Base-by-base conservation (phyloP, 129 eudicot genomes). In the Cynara cardunculus region DNA sequence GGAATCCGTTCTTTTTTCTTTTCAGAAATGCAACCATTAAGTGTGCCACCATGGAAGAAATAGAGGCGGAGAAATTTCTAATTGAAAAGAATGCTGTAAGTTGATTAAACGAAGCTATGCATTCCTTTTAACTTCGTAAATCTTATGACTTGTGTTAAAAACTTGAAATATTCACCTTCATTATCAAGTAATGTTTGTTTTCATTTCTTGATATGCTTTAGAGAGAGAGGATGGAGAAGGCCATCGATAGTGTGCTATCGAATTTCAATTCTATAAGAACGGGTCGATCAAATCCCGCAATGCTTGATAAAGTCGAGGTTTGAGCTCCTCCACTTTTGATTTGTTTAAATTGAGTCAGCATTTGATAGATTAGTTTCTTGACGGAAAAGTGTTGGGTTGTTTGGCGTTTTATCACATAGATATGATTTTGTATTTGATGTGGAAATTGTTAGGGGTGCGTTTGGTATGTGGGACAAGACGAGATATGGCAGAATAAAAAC, bases 181-280 rank as follows among this genome's bases (percentile, higher is more conserved):
- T 44, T 34, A 44, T n/a, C 72, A 4, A 26, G n/a, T n/a, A n/a
- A 27, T 22, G 46, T 39, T 7, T 69, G 24, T 73, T 39, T 81
- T 69, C 27, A 59, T 65, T 62, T 35, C 31, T 22, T 32, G 21
- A 71, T 74, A 26, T 79, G 27, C 18, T 49, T 76, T 80, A 96
- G 99, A 96, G 80, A 88, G 97, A 91, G 76, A 93, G 89, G 85
- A 96, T 96, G 99, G 99, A 96, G 73, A 96, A 91, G 87, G 85
- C 97, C 70, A 90, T 96, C 35, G 99, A 96, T 75, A 91, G 81
- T 31, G 67, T 93, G 72, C 83, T 88, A 72, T 71, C 96, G 25
- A 89, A 84, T 87, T 96, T 96, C 72, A 91, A 85, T 81, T 91
- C 99, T 7, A 87, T 91, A 76, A 89, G 99, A 65, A 91, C 99